Conservation (phyloP, 768 basidiomycete genomes). For the Pleurotus citrinopileatus region DNA sequence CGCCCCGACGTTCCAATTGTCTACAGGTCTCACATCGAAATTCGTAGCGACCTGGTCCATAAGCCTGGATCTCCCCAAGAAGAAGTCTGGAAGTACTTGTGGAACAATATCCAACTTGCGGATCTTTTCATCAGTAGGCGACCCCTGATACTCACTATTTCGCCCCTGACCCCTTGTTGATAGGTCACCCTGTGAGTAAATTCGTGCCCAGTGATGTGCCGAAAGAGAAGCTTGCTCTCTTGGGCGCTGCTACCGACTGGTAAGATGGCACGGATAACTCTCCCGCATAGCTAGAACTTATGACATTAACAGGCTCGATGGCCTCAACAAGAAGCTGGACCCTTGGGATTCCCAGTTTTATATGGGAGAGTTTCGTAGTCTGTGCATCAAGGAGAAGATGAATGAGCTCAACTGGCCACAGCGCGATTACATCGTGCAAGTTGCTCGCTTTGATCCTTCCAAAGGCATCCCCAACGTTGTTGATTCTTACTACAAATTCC, state of each 20-base stretch:
- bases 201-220: constrained; percentile 90
- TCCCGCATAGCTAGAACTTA: neutral
- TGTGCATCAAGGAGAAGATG: constrained; percentile 82
- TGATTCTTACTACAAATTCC: constrained; percentile 85
- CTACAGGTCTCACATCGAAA: constrained; percentile 96
- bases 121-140: constrained; percentile 84
- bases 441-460: constrained; percentile 93
- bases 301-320: constrained; percentile 65
- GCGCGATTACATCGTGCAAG: constrained; percentile 85
- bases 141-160: neutral
- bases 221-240: constrained; percentile 61
- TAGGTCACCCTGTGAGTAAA: constrained; percentile 86
- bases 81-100: constrained; percentile 93
- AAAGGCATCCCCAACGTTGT: constrained; percentile 77
- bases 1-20: constrained; percentile 85
- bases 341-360: constrained; percentile 84
- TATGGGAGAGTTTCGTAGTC: constrained; percentile 82
- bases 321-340: constrained; percentile 86
- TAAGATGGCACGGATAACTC: constrained; percentile 28
- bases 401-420: constrained; percentile 71
- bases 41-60: constrained; percentile 84
- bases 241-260: constrained; percentile 88
- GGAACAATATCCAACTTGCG: constrained; percentile 86
- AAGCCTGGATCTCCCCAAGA: constrained; percentile 79
- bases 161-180: constrained; percentile 3